phyloP scores from a whole-genome alignment of 78 protist species.

The Dictyostelium capitatum region DNA sequence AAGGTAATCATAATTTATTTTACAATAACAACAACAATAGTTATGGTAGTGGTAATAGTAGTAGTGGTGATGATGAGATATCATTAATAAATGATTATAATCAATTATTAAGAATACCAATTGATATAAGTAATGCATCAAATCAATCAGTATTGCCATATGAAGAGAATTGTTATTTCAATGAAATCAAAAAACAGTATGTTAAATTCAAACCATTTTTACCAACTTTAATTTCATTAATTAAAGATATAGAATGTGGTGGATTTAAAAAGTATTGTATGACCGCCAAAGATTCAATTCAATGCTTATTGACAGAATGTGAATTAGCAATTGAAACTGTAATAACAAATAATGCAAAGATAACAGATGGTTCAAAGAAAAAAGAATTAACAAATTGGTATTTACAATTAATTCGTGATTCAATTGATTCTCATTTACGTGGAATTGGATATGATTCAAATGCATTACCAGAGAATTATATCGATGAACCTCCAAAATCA shows the following conservation, averaged over 20 bases:
- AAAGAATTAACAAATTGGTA: conserved; percentile 56
- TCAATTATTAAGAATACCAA: background rate
- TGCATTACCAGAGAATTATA: conserved; percentile 57
- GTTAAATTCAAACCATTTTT: conserved; percentile 58
- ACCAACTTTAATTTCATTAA: conserved; percentile 28
- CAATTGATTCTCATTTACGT: conserved; percentile 24
- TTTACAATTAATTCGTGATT: conserved; percentile 24
- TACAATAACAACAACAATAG: background rate
- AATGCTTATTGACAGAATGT: conserved; percentile 1
- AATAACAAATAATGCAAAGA: background rate
- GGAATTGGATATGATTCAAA: conserved; percentile 18
- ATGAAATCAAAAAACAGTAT: conserved; percentile 29
- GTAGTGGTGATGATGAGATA: background rate
- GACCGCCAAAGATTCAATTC: conserved; percentile 27
- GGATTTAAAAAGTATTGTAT: conserved; percentile 10
- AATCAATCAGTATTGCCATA: background rate
- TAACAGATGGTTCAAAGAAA: conserved; percentile 44
- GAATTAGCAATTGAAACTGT: conserved; percentile 46
- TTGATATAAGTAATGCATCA: background rate
- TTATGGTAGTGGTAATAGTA: background rate
- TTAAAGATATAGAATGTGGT: conserved; percentile 44
- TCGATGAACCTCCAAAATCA: conserved; percentile 44
- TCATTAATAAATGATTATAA: conserved; percentile 35
- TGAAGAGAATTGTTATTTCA: background rate
- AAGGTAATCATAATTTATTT: conserved; percentile 26